A percentile compares a stretch with the other conserved stretches of the same genome.
phyloP scores from a whole-genome alignment of 352 stramenopile species.

The Globisporangium perplexum region DNA sequence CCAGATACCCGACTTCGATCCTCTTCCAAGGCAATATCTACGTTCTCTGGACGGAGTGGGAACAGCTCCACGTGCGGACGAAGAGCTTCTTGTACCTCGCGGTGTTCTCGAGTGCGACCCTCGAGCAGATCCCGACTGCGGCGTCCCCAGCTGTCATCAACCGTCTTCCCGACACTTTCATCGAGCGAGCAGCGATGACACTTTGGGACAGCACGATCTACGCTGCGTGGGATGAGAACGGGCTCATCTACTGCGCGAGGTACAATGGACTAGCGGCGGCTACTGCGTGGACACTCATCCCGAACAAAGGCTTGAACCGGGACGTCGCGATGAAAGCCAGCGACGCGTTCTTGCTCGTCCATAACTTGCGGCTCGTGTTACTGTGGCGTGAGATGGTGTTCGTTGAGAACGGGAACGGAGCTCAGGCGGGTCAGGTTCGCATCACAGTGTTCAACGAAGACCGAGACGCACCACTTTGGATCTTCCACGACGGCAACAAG shows the following conservation, averaged over 20 bases:
- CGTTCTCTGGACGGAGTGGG: conserved; percentile 64
- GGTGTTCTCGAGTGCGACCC: conserved; percentile 37
- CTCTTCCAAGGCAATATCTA: conserved; percentile 41
- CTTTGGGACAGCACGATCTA: conserved; percentile 49
- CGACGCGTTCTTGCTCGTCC: conserved; percentile 36
- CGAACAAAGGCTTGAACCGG: conserved; percentile 59
- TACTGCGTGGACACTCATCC: conserved; percentile 50
- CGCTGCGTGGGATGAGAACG: conserved; percentile 68
- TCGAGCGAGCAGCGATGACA: conserved; percentile 35
- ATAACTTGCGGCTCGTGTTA: conserved; percentile 55
- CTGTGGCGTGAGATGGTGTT: conserved; percentile 47
- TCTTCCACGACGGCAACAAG: conserved; percentile 67
- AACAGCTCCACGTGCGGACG: conserved; percentile 20
- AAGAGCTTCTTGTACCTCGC: conserved; percentile 52
- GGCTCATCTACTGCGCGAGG: conserved; percentile 42
- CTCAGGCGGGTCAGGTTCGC: conserved; percentile 41
- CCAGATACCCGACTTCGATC: conserved; percentile 29
- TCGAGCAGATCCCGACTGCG: conserved; percentile 22
- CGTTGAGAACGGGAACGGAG: conserved; percentile 3
- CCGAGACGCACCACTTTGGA: conserved; percentile 47
- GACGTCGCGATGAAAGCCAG: conserved; percentile 44
- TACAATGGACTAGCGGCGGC: conserved; percentile 36
- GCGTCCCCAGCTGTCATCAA: conserved; percentile 29
- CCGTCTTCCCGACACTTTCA: conserved; percentile 37
- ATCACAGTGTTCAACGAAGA: conserved; percentile 51